Evolutionary conservation across 345 rosid genomes (phyloP).

Genomic region (Acer saccharum): DNA sequence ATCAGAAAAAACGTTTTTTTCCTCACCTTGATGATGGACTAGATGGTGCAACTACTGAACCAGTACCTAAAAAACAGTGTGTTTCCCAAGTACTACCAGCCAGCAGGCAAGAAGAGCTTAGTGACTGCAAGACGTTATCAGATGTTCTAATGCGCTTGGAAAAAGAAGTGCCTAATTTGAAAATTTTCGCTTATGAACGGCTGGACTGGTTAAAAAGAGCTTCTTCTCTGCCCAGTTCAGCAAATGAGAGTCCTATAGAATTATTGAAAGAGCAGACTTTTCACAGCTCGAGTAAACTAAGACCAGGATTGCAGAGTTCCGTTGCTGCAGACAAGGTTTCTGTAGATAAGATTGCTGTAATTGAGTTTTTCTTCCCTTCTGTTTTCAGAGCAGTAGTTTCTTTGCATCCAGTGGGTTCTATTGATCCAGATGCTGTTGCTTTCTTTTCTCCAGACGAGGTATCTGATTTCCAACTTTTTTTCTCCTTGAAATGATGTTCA

Average conservation of each 20-base stretch:
- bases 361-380: slow-evolving; percentile 73
- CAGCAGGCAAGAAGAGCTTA: slow-evolving; percentile 44
- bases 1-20: slow-evolving; percentile 87
- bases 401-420: slow-evolving; percentile 90
- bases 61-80: slow-evolving; percentile 53
- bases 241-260: slow-evolving; percentile 64
- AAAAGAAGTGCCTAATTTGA: slow-evolving; percentile 61
- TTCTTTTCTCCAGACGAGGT: slow-evolving; percentile 99
- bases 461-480: slow-evolving; percentile 8
- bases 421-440: slow-evolving; percentile 87
- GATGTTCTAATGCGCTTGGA: slow-evolving; percentile 61
- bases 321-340: slow-evolving; percentile 54
- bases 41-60: slow-evolving; percentile 39
- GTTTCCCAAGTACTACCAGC: slow-evolving; percentile 34
- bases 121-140: slow-evolving; percentile 57
- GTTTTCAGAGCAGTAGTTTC: slow-evolving; percentile 82
- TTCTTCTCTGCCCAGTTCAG: slow-evolving; percentile 55
- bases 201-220: slow-evolving; percentile 90
- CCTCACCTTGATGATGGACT: slow-evolving; percentile 80
- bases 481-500: neutral
- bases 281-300: slow-evolving; percentile 57
- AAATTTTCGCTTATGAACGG: slow-evolving; percentile 69
- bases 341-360: slow-evolving; percentile 63
- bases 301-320: slow-evolving; percentile 45
- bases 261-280: slow-evolving; percentile 53